Evolutionary conservation across 1,284 basidiomycete species (phyloP), one percentile per base, ranked within the genome.

Genomic region (Cystobasidium slooffiae): DNA sequence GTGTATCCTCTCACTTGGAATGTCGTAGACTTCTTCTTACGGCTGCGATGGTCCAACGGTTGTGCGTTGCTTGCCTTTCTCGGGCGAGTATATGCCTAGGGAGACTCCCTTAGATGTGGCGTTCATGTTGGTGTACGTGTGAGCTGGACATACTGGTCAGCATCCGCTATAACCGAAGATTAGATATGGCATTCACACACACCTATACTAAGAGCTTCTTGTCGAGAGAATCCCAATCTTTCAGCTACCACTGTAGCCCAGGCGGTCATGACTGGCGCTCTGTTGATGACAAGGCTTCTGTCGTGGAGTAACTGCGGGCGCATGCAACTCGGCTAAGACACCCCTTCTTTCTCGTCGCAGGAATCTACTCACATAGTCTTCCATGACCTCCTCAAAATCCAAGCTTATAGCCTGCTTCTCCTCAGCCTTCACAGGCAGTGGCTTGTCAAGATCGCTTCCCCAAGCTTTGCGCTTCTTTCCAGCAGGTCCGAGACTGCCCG

Each of bases 251-350:
- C 84, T 70, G 88, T 91, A 0, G 92, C 88, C 95, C 95, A 98
- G 0, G 91, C 92, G 62, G 90, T 93, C 91, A 97, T 92, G 68
- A 97, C 86, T 0, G 96, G 95, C 0, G 95, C 94, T 22, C 95
- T 89, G 82, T 98, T 98, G 66, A 93, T 87, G 9, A 93, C 85
- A 37, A 88, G 86, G 10, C 82, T 87, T 78, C 89, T 91, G 53
- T 81, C 84, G 76, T 80, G 84, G 47, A 94, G 84, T 31, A 85
- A 82, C 91, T 93, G 72, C 31, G 31, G 31, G 31, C 31, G 20
- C 43, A 65, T 8, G 18, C 46, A 24, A 47, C 31, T 31, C 31
- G 31, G 31, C 31, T 31, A 31, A 31, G 31, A 31, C 4, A 59
- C n/a, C 1, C 22, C 12, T 37, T 37, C 18, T 12, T 10, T 8